phyloP scores from a whole-genome alignment of 768 basidiomycete species.

The Gymnopilus junonius region DNA sequence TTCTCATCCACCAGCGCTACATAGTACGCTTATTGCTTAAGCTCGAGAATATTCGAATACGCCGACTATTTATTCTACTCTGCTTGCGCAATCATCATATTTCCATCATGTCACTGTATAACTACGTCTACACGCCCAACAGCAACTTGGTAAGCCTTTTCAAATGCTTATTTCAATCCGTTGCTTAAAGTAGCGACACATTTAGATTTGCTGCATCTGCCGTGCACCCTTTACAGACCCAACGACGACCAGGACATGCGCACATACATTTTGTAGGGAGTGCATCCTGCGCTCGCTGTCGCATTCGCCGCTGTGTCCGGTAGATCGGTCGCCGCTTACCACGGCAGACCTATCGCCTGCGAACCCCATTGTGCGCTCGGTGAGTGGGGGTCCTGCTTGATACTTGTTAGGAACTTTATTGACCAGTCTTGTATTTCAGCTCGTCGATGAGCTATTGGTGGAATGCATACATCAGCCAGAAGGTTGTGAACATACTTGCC shows the following conservation, averaged over 20 bases:
- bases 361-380: conserved; percentile 78
- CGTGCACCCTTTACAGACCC: conserved; percentile 79
- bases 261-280: conserved; percentile 86
- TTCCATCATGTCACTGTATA: conserved; percentile 46
- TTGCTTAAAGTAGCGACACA: not conserved
- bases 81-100: not conserved
- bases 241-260: conserved; percentile 71
- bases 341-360: conserved; percentile 65
- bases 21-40: not conserved
- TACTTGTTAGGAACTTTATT: not conserved
- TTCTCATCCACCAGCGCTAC: not conserved
- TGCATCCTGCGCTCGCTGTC: conserved; percentile 76
- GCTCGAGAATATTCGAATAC: not conserved
- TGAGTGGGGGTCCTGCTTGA: conserved; percentile 36
- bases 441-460: conserved; percentile 82
- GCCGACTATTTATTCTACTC: too few species aligned
- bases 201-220: conserved; percentile 81
- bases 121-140: conserved; percentile 67
- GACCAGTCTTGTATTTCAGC: conserved; percentile 42
- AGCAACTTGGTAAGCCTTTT: conserved; percentile 60
- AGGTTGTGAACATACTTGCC: conserved; percentile 67
- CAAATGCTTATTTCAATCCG: not conserved
- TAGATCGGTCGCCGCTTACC: conserved; percentile 75
- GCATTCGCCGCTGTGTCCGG: conserved; percentile 77
- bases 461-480: conserved; percentile 64